A percentile compares a stretch with the other conserved stretches of the same genome.
phyloP scores from a whole-genome alignment of 164 flowering plant genomes.

The Umbilicus rupestris region DNA sequence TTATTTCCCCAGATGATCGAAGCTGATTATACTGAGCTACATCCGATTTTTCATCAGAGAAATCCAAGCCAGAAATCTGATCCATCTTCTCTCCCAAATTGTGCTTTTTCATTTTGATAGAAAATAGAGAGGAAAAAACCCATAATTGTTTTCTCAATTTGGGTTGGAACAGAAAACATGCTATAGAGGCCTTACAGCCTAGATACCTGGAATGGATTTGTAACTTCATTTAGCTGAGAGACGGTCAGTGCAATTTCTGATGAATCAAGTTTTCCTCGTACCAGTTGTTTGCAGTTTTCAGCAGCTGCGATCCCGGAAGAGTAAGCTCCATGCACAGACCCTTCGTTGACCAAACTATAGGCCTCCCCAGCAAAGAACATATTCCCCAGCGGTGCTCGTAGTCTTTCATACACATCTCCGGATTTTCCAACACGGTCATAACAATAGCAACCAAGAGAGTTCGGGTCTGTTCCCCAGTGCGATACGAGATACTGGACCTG shows the following conservation, averaged over 20 bases:
- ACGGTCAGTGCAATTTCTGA: slow-evolving; percentile 29
- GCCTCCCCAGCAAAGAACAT: slow-evolving; percentile 92
- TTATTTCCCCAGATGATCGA: slow-evolving; percentile 9
- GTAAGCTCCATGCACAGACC: slow-evolving; percentile 91
- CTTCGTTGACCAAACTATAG: slow-evolving; percentile 71
- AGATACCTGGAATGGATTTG: slow-evolving; percentile 69
- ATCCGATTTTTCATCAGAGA: neutral
- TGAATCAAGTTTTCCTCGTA: slow-evolving; percentile 31
- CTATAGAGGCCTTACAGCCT: slow-evolving; percentile 34
- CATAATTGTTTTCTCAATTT: no score
- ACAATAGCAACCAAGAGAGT: slow-evolving; percentile 79
- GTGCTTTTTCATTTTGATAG: neutral
- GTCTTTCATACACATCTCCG: slow-evolving; percentile 57
- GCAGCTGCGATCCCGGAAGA: slow-evolving; percentile 63
- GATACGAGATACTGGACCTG: slow-evolving; percentile 86
- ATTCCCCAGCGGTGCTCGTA: slow-evolving; percentile 57
- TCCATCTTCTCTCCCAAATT: neutral
- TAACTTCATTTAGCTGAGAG: slow-evolving; percentile 28
- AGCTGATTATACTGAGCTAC: slow-evolving; percentile 8
- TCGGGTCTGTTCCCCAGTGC: slow-evolving; percentile 75
- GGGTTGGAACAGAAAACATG: neutral
- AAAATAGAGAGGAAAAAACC: neutral
- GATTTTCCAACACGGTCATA: slow-evolving; percentile 74
- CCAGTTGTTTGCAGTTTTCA: slow-evolving; percentile 43
- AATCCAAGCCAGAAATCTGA: slow-evolving; percentile 8